Conservation (phyloP, 169 alveolate species). For the Plasmodium billcollinsi region DNA sequence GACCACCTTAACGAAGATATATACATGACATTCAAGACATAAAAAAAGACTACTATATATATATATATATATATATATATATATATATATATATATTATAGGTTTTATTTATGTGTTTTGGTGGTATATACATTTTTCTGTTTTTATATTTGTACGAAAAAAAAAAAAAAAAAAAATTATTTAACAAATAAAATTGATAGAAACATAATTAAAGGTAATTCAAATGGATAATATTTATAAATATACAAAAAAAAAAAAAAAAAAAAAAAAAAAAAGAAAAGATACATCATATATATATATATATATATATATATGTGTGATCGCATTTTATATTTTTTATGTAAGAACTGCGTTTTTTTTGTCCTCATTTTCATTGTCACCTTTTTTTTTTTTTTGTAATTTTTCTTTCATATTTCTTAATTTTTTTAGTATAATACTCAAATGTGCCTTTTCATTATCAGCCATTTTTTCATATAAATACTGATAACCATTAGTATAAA, state of each 20-base stretch:
- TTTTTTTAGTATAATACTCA: conserved; percentile 54
- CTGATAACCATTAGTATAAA: conserved; percentile 83
- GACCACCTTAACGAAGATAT: conserved; percentile 61
- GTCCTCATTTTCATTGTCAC: not conserved
- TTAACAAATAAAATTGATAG: no score
- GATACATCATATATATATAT: not conserved
- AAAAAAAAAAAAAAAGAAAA: not conserved
- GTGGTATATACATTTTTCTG: not conserved
- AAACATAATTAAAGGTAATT: no score
- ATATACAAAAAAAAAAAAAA: not conserved
- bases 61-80: no score
- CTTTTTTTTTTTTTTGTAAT: conserved; percentile 24
- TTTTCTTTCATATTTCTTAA: conserved; percentile 42
- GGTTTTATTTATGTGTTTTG: not conserved
- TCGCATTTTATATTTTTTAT: not conserved
- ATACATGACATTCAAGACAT: conserved; percentile 55
- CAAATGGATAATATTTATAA: no score
- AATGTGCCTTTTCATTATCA: conserved; percentile 66
- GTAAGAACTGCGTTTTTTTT: not conserved
- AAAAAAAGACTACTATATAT: not conserved
- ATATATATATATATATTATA: not conserved
- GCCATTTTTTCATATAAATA: conserved; percentile 71
- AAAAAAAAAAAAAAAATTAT: not conserved
- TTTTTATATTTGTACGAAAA: conserved; percentile 8
- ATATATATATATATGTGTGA: not conserved